These are phyloP conservation scores for Actinomucor elegans DNA, from an alignment of 371 early-diverging fungal species.

Conservation along the genomic window DNA sequence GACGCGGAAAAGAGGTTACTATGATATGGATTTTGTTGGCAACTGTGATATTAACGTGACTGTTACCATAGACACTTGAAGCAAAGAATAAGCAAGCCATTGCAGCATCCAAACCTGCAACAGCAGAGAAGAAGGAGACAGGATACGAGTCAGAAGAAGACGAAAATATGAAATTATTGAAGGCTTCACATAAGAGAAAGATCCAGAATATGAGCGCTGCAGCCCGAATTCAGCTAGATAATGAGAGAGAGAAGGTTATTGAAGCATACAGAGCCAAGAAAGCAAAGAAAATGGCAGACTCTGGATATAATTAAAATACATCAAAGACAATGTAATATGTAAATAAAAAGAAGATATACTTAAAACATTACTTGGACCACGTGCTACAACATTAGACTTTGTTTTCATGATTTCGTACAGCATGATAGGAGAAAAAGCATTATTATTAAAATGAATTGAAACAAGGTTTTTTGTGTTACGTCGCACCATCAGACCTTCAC, in stretches of 20 bases:
- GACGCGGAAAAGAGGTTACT: constrained; percentile 37
- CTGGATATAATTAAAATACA: constrained; percentile 19
- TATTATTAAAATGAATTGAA: too few species aligned
- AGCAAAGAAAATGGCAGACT: constrained; percentile 39
- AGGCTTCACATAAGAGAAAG: constrained; percentile 49
- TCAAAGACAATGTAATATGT: too few species aligned
- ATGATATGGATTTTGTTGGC: background rate
- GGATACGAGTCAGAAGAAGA: constrained; percentile 46
- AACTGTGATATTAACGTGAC: background rate
- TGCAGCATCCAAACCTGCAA: background rate
- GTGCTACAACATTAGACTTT: too few species aligned
- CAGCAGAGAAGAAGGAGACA: constrained; percentile 18
- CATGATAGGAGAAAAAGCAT: too few species aligned
- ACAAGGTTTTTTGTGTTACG: too few species aligned
- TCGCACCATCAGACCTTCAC: too few species aligned
- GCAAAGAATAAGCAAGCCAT: constrained; percentile 27
- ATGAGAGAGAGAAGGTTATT: constrained; percentile 45
- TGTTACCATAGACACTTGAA: constrained; percentile 17
- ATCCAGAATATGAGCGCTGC: constrained; percentile 47
- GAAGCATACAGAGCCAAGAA: constrained; percentile 50
- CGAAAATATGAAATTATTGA: constrained; percentile 46
- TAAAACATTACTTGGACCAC: too few species aligned
- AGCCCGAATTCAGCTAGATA: constrained; percentile 35
- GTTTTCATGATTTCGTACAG: too few species aligned
- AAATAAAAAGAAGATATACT: background rate